Conservation (phyloP, 2,329 filamentous ascomycete species). For the Trichoderma sp. region DNA sequence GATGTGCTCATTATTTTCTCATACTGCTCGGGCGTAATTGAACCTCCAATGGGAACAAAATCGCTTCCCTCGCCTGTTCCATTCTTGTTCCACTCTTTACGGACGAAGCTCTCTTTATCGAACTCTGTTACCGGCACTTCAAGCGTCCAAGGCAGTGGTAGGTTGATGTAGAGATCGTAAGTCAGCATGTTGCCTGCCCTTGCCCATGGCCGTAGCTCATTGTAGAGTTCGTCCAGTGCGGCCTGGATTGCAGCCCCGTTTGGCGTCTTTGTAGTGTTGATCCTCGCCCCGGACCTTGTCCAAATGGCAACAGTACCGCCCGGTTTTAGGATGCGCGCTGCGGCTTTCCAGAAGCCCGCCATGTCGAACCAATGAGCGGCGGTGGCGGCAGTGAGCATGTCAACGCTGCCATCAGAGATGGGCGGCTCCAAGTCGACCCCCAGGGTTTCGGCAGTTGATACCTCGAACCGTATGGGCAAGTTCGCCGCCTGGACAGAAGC, state of each 20-base stretch:
- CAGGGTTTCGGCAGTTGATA: background rate
- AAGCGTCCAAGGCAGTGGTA: conserved; percentile 56
- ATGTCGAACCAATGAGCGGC: conserved; percentile 64
- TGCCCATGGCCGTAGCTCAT: conserved; percentile 31
- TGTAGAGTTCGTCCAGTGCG: background rate
- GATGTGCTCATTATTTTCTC: conserved; percentile 44
- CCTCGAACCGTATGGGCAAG: background rate
- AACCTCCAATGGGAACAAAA: background rate
- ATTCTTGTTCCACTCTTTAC: conserved; percentile 46
- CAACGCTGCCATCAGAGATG: background rate
- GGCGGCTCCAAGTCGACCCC: background rate
- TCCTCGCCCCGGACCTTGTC: conserved; percentile 41
- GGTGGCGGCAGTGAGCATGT: conserved; percentile 43
- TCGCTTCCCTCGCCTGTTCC: background rate
- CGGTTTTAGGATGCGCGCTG: conserved; percentile 52
- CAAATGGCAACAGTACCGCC: conserved; percentile 61
- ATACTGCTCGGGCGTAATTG: conserved; percentile 39
- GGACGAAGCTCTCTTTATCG: conserved; percentile 43
- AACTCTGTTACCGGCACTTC: conserved; percentile 43
- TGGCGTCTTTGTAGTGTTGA: conserved; percentile 36
- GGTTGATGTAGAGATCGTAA: conserved; percentile 45
- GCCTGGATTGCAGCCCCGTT: background rate
- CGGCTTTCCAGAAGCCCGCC: conserved; percentile 52
- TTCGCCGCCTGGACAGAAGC: conserved; percentile 40
- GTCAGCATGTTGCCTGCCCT: conserved; percentile 48